phyloP scores from a whole-genome alignment of 2,329 filamentous ascomycete species.

The Diaporthe sp. region DNA sequence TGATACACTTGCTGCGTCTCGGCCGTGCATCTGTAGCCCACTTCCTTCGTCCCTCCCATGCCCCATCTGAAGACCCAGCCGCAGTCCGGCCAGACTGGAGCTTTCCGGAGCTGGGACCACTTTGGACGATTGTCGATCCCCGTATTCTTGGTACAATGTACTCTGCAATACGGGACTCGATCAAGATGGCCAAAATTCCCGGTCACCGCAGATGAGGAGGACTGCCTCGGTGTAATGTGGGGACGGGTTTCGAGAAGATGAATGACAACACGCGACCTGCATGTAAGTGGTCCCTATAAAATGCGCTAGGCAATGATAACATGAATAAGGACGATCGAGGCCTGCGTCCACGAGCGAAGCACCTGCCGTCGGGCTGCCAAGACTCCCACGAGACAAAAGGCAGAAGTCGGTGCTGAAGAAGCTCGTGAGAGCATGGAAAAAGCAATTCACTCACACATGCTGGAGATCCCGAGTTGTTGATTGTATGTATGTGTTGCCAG shows the following conservation, averaged over 20 bases:
- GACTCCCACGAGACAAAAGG: neutral
- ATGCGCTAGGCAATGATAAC: slow-evolving; percentile 33
- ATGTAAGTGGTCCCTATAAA: slow-evolving; percentile 34
- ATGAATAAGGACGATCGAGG: slow-evolving; percentile 28
- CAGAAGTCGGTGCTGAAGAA: slow-evolving; percentile 9
- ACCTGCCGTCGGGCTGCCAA: slow-evolving; percentile 5
- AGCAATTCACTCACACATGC: slow-evolving; percentile 13
- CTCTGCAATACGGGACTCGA: slow-evolving; percentile 21
- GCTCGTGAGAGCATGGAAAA: neutral
- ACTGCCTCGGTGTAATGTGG: slow-evolving; percentile 36
- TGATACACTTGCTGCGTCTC: slow-evolving; percentile 50
- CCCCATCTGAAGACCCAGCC: slow-evolving; percentile 32
- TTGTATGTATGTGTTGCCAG: neutral
- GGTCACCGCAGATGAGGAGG: slow-evolving; percentile 35
- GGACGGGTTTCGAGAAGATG: slow-evolving; percentile 37
- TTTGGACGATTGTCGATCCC: slow-evolving; percentile 14
- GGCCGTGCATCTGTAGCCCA: slow-evolving; percentile 47
- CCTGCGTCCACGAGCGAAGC: neutral
- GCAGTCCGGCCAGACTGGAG: slow-evolving; percentile 6
- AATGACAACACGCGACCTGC: slow-evolving; percentile 35
- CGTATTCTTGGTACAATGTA: slow-evolving; percentile 27
- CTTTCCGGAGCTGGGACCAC: slow-evolving; percentile 17
- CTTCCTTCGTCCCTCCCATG: slow-evolving; percentile 24
- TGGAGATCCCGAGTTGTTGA: neutral
- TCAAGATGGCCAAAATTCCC: slow-evolving; percentile 17